phyloP scores from a whole-genome alignment of 2,329 filamentous ascomycete species.

The Phaeosphaeriaceae sp. region DNA sequence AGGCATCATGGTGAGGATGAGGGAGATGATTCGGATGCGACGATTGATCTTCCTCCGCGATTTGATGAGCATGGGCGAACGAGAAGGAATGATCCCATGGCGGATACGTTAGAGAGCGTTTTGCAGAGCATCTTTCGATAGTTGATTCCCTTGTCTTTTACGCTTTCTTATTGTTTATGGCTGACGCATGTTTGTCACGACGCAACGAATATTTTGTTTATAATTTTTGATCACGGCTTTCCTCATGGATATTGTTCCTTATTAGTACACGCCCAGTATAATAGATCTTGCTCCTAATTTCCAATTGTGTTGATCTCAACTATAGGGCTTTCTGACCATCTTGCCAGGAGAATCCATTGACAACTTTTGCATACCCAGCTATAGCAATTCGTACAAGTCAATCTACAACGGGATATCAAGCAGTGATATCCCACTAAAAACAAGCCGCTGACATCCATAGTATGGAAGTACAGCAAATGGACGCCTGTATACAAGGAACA shows the following conservation, averaged over 20 bases:
- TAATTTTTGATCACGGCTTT: not conserved
- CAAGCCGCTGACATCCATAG: too few species aligned
- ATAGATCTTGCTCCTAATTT: too few species aligned
- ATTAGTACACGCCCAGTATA: too few species aligned
- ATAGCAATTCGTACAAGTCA: too few species aligned
- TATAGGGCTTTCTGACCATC: too few species aligned
- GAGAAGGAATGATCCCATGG: slow-evolving; percentile 41
- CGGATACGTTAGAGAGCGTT: slow-evolving; percentile 43
- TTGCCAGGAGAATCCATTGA: too few species aligned
- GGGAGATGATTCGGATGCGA: slow-evolving; percentile 39
- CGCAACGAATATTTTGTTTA: not conserved
- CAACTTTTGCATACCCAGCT: too few species aligned
- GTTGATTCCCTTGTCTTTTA: slow-evolving; percentile 1
- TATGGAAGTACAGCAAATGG: too few species aligned
- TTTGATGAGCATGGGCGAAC: slow-evolving; percentile 43
- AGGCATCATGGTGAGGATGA: slow-evolving; percentile 29
- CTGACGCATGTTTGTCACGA: not conserved
- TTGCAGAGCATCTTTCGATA: slow-evolving; percentile 38
- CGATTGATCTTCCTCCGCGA: slow-evolving; percentile 45
- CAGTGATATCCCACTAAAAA: not conserved
- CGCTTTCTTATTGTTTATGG: not conserved
- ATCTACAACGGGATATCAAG: not conserved
- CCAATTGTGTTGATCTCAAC: too few species aligned
- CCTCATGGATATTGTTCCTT: not conserved
- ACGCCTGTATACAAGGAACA: too few species aligned